Conservation (phyloP, 352 stramenopile genomes). For the Globisporangium uncinulatum region DNA sequence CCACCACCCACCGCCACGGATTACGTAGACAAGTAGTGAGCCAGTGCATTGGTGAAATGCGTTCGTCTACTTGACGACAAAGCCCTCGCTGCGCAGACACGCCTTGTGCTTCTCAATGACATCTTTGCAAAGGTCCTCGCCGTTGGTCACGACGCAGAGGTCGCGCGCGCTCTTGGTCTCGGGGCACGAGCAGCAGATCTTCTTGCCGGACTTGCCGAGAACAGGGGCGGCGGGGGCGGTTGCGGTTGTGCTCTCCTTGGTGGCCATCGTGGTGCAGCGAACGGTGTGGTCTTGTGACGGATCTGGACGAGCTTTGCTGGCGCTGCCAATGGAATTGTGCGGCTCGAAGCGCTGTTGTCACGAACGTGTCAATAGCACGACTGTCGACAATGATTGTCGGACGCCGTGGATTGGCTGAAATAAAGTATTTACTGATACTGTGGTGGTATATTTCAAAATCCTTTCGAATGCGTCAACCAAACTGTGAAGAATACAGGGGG, state of each 20-base stretch:
- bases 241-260: slow-evolving; percentile 30
- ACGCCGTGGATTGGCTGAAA: too few species aligned
- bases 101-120: slow-evolving; percentile 97
- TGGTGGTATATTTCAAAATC: too few species aligned
- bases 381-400: too few species aligned
- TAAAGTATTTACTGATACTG: too few species aligned
- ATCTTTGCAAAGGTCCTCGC: slow-evolving; percentile 90
- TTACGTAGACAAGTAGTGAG: too few species aligned
- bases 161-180: slow-evolving; percentile 94
- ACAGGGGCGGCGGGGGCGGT: slow-evolving; percentile 30
- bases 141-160: slow-evolving; percentile 89
- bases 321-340: not conserved
- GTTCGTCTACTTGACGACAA: slow-evolving; percentile 84
- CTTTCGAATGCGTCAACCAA: too few species aligned
- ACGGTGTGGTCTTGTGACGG: not conserved
- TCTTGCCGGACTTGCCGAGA: slow-evolving; percentile 94
- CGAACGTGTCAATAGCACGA: too few species aligned
- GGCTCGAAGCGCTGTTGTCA: too few species aligned
- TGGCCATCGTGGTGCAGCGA: slow-evolving; percentile 39
- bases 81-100: slow-evolving; percentile 95
- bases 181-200: slow-evolving; percentile 98
- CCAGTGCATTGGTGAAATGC: not conserved
- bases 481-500: too few species aligned
- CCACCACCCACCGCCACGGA: too few species aligned
- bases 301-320: too few species aligned